These are phyloP conservation scores for Blumeriella jaapii DNA, from an alignment of 2,329 filamentous ascomycete genomes.

Conservation along the genomic window DNA sequence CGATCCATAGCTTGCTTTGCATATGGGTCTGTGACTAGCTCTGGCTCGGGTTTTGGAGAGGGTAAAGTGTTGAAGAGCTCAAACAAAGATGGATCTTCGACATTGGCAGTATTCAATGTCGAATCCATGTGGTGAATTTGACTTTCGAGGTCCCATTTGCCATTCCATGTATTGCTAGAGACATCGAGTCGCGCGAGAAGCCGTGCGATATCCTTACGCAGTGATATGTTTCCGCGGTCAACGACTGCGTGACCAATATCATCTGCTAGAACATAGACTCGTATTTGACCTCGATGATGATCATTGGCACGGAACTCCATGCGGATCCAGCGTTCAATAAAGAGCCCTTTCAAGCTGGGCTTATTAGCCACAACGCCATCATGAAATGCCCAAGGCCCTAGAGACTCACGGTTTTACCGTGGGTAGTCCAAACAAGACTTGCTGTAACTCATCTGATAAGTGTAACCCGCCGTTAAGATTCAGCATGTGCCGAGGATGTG, in stretches of 20 bases:
- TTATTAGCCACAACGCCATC: no score
- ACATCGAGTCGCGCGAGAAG: constrained; percentile 46
- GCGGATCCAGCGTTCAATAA: constrained; percentile 22
- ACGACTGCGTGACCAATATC: constrained; percentile 46
- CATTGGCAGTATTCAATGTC: constrained; percentile 14
- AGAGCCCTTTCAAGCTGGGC: no score
- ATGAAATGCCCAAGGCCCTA: no score
- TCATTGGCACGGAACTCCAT: constrained; percentile 21
- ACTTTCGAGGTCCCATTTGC: constrained; percentile 23
- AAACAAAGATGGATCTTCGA: constrained; percentile 44
- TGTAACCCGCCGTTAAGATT: not conserved
- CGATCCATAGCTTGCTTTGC: constrained; percentile 41
- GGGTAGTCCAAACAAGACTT: constrained; percentile 10
- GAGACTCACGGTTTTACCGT: constrained; percentile 9
- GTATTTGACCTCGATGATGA: constrained; percentile 27
- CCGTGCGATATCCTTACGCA: constrained; percentile 35
- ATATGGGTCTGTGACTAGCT: constrained; percentile 37
- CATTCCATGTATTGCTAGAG: constrained; percentile 44
- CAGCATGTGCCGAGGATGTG: not conserved
- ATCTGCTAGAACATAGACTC: constrained; percentile 54
- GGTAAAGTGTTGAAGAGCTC: constrained; percentile 64
- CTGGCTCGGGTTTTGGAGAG: constrained; percentile 49
- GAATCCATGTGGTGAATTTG: constrained; percentile 31
- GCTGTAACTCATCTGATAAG: constrained; percentile 9
- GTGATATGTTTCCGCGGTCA: constrained; percentile 33